Evolutionary conservation across 352 stramenopile genomes (phyloP), one percentile per base, ranked within the genome.

Genomic region (Thraustochytrium striatum): DNA sequence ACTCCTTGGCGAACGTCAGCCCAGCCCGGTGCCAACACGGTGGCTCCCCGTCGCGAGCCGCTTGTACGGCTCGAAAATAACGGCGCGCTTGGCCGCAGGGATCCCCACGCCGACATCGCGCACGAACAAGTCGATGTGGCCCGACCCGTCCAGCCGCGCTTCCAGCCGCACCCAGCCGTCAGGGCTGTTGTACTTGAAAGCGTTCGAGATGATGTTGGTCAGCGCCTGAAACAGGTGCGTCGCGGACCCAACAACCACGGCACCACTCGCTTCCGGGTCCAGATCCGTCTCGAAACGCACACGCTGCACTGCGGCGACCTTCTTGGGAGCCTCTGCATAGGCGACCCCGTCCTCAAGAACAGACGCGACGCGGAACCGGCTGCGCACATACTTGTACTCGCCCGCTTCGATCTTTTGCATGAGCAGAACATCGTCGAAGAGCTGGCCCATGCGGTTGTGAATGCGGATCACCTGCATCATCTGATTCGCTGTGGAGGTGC

Each of bases 11-110:
- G 41, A 70, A 70, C n/a, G 35, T 70, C 9, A 70, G 59, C 5
- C 59, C 59, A 70, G 59, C 3, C 59, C 59, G 5, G 59, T 70
- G 25, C 59, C 59, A 28, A 70, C 59, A 16, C 59, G 59, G 28
- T 70, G 59, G 9, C 35, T 53, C 9, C 59, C 59, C 9, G 59
- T 70, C 0, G 59, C 59, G 3, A 70, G 59, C 5, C 59, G 59
- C 38, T 70, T 70, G 59, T 70, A 70, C 7, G 59, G 59, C 38
- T 70, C 59, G n/a, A 70, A 70, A 33, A 70, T 70, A 7, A 70
- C 59, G 1, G 59, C 59, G 30, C 59, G 59, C 59, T 70, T 70
- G 16, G 59, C 59, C 35, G 50, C 59, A 21, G 59, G 59, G 30
- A 70, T 70, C 3, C 59, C 59, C 25, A 70, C 53, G 1, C 59